Conservation (phyloP, 2,329 filamentous ascomycete species). For the Rhytidhysteron rufulum region DNA sequence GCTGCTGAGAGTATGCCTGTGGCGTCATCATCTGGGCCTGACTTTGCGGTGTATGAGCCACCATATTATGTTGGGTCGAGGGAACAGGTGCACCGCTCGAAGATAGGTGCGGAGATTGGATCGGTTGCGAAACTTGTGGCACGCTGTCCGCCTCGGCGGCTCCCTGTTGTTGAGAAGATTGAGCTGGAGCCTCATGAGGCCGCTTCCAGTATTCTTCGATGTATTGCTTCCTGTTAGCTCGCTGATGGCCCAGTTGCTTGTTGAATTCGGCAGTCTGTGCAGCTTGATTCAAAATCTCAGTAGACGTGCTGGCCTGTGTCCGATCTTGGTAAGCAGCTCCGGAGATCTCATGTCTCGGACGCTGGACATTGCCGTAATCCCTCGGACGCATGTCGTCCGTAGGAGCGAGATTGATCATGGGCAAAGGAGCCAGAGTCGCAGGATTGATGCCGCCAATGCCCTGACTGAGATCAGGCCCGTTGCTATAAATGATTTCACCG, state of each 20-base stretch:
- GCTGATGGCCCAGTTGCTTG: constrained; percentile 75
- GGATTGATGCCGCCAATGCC: constrained; percentile 61
- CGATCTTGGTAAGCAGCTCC: constrained; percentile 82
- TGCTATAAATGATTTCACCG: constrained; percentile 85
- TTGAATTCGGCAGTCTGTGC: constrained; percentile 89
- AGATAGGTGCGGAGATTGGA: constrained; percentile 52
- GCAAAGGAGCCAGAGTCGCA: constrained; percentile 68
- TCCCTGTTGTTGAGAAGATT: constrained; percentile 40
- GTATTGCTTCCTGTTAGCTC: constrained; percentile 74
- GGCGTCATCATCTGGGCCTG: constrained; percentile 60
- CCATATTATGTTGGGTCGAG: constrained; percentile 54
- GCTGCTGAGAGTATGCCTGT: constrained; percentile 66
- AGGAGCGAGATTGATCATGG: constrained; percentile 74
- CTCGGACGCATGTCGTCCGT: constrained; percentile 71
- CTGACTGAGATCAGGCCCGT: constrained; percentile 62
- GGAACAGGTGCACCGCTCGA: constrained; percentile 55
- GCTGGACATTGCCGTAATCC: constrained; percentile 79
- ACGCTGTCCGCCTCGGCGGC: constrained; percentile 36
- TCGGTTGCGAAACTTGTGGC: constrained; percentile 40
- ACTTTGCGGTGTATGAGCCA: constrained; percentile 56
- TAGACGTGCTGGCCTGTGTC: constrained; percentile 68
- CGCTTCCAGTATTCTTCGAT: constrained; percentile 78
- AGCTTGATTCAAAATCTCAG: constrained; percentile 81
- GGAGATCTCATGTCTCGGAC: constrained; percentile 83
- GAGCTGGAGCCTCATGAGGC: constrained; percentile 70